Evolutionary conservation across 2,329 filamentous ascomycete species (phyloP), one percentile per base, ranked within the genome.

Genomic region (Exophiala lecanii-corni): DNA sequence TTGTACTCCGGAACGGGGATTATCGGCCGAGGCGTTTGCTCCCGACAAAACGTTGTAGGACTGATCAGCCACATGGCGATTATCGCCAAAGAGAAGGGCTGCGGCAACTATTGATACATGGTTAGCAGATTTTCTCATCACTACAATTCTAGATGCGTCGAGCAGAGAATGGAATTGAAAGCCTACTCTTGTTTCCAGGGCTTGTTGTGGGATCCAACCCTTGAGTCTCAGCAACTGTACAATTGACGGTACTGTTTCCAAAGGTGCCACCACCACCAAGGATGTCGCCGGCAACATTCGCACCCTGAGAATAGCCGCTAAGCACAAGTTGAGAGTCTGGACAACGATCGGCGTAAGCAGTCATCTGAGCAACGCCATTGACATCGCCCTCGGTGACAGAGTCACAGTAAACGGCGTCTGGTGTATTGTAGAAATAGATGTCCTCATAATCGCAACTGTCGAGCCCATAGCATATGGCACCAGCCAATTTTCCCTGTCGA

Each of bases 251-350:
- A 9, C 20, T 30, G n/a, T 28, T 39, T 19, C 40, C 40, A 28
- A 40, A 40, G 1, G 43, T 48, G 7, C 56, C 56, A 5, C 56
- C 55, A 15, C 58, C 58, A 32, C 53, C 55, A 20, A 62, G 39
- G 9, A 52, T 47, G 43, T 62, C 59, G 3, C 55, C 56, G 28
- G 60, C 50, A 21, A 61, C 45, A 32, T 60, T 55, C 3, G 58
- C 59, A 3, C 59, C 59, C 43, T 62, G 59, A 6, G 57, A 60
- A 41, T 61, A 62, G 6, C 59, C 59, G 16, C 56, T 7, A 13
- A 62, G 43, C 2, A 60, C 56, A 6, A 62, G 51, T 44, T 58
- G 56, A 17, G 58, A 48, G 17, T 45, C 26, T 10, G 58, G 58
- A 21, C 59, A 62, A 6, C 41, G 35, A 7, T 36, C 17, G 13